phyloP scores from a whole-genome alignment of 78 protist genomes.

The Polysphondylium violaceum region DNA sequence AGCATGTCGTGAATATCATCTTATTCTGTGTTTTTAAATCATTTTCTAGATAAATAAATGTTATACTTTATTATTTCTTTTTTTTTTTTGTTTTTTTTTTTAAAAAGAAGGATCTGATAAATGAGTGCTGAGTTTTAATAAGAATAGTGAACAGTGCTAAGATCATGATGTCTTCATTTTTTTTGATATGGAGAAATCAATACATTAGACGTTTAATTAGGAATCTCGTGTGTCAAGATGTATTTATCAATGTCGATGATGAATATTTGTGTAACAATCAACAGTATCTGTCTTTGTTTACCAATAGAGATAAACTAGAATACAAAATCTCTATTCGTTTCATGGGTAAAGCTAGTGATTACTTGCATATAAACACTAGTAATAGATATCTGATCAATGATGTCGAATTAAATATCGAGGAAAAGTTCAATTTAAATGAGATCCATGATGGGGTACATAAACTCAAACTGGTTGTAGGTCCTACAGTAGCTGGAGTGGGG shows the following conservation, averaged over 20 bases:
- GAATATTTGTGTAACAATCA: not conserved
- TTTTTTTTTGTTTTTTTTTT: no score
- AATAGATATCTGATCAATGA: not conserved
- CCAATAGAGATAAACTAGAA: not conserved
- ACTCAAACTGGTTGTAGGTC: not conserved
- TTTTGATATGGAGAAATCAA: not conserved
- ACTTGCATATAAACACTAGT: not conserved
- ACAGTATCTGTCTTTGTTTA: not conserved
- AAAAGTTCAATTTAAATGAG: no score
- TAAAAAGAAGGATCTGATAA: no score
- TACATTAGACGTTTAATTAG: not conserved
- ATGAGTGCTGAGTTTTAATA: no score
- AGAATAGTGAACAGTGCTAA: no score
- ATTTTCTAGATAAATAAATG: no score
- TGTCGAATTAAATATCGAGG: not conserved
- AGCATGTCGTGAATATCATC: no score
- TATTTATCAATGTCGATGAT: not conserved
- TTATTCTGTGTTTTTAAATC: no score
- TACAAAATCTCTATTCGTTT: not conserved
- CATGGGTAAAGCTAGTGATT: not conserved
- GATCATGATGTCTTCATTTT: no score
- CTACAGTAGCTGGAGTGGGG: not conserved
- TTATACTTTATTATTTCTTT: no score
- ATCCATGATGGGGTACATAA: not conserved
- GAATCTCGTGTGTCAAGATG: not conserved